Percentiles rank a stretch among this genome's conserved stretches.
These are phyloP conservation scores for Adiantum capillusveneris DNA, from an alignment of 75 land plant genomes.

Conservation along the genomic window DNA sequence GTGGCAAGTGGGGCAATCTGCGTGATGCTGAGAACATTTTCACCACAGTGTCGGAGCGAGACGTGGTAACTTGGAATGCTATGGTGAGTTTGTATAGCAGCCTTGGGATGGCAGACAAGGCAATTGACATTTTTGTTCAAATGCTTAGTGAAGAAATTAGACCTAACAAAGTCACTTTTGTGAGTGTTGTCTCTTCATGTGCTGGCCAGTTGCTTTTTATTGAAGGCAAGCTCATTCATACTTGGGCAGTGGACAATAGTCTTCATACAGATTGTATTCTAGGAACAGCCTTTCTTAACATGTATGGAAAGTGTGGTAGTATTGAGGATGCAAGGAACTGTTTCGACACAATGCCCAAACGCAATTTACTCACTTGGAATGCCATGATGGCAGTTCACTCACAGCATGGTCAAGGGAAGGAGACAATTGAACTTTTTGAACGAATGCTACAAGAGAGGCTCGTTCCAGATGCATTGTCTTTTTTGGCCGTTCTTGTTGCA, in stretches of 20 bases:
- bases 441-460: not conserved
- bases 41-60: slow-evolving; percentile 13
- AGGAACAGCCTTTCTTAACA: not conserved
- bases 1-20: slow-evolving; percentile 8
- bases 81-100: slow-evolving; percentile 27
- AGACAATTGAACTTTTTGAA: not conserved
- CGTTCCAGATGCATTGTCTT: slow-evolving; percentile 21
- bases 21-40: slow-evolving; percentile 18
- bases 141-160: slow-evolving; percentile 6
- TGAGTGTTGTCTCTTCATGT: slow-evolving; percentile 1
- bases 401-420: slow-evolving; percentile 4
- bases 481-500: slow-evolving; percentile 24
- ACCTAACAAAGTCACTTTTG: slow-evolving; percentile 2
- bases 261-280: not conserved
- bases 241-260: not conserved
- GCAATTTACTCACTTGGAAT: not conserved
- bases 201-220: not conserved
- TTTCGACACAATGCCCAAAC: not conserved
- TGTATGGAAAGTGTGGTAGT: not conserved
- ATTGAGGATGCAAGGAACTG: not conserved
- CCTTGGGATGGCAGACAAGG: slow-evolving; percentile 16
- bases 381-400: slow-evolving; percentile 1
- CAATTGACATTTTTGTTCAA: slow-evolving; percentile 11
- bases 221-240: not conserved
- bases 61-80: slow-evolving; percentile 34